phyloP scores from a whole-genome alignment of 2,329 filamentous ascomycete genomes.

The Hirsutella minnesotensis region DNA sequence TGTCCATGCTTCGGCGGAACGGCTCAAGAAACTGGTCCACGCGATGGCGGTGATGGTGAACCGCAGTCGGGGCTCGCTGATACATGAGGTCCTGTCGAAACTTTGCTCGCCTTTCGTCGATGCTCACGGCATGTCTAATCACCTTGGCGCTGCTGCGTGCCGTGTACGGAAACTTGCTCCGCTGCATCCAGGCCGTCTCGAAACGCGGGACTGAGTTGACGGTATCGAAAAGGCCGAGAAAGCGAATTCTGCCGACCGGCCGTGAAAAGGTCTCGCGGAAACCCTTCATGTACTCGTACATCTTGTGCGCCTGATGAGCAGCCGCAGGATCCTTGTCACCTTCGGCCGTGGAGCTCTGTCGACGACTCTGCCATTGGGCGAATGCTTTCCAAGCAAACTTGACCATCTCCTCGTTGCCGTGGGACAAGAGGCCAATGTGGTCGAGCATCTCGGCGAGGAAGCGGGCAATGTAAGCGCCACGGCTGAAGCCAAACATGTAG shows the following conservation, averaged over 20 bases:
- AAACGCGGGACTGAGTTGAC: conserved; percentile 73
- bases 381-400: conserved; percentile 77
- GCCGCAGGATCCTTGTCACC: conserved; percentile 28
- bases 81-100: conserved; percentile 61
- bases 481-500: conserved; percentile 64
- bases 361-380: conserved; percentile 58
- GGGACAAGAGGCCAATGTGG: conserved; percentile 65
- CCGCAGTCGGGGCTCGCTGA: conserved; percentile 21
- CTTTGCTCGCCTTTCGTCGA: conserved; percentile 60
- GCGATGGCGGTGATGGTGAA: conserved; percentile 12
- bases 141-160: conserved; percentile 45
- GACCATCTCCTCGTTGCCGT: conserved; percentile 78
- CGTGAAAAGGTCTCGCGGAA: conserved; percentile 74
- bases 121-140: conserved; percentile 58
- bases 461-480: conserved; percentile 61
- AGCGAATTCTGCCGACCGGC: conserved; percentile 60
- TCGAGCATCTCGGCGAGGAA: conserved; percentile 79
- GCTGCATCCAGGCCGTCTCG: conserved; percentile 65
- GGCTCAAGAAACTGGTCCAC: conserved; percentile 8
- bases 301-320: conserved; percentile 30
- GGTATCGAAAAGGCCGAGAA: conserved; percentile 71
- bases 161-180: conserved; percentile 64
- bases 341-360: conserved; percentile 27
- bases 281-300: conserved; percentile 64
- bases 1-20: conserved; percentile 9